These are phyloP conservation scores for Ceratocystis smalleyi DNA, from an alignment of 2,329 filamentous ascomycete genomes.

Conservation along the genomic window DNA sequence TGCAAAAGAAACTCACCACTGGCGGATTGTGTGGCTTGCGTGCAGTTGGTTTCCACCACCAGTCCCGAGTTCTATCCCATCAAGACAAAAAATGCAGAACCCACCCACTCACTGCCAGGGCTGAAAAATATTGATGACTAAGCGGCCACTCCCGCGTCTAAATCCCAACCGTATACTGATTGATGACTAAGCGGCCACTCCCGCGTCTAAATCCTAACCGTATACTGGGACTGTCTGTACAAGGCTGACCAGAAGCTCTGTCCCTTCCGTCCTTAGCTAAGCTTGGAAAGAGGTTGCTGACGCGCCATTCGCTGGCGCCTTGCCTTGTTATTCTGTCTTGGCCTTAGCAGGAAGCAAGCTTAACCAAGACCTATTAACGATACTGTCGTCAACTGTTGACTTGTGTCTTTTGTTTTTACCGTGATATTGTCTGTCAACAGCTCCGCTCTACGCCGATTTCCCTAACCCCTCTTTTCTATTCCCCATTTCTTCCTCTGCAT, in stretches of 20 bases:
- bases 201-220: not conserved
- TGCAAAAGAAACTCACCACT: not conserved
- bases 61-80: not conserved
- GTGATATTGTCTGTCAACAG: not conserved
- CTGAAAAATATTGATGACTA: not conserved
- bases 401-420: not conserved
- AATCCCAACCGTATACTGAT: not conserved
- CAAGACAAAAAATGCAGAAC: not conserved
- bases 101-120: not conserved
- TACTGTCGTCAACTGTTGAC: too few species aligned
- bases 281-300: not conserved
- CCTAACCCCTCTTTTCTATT: not conserved
- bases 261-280: not conserved
- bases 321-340: not conserved
- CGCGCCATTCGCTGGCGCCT: constrained; percentile 10
- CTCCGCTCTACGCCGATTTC: not conserved
- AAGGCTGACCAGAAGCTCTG: not conserved
- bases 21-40: not conserved
- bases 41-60: not conserved
- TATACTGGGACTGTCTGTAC: not conserved
- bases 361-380: not conserved
- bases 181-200: not conserved
- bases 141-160: too few species aligned
- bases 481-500: not conserved
- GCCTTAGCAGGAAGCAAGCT: not conserved